A percentile compares a stretch with the other conserved stretches of the same genome.
These are phyloP conservation scores for Decorospora gaudefroyi DNA, from an alignment of 2,329 filamentous ascomycete species.

Conservation along the genomic window DNA sequence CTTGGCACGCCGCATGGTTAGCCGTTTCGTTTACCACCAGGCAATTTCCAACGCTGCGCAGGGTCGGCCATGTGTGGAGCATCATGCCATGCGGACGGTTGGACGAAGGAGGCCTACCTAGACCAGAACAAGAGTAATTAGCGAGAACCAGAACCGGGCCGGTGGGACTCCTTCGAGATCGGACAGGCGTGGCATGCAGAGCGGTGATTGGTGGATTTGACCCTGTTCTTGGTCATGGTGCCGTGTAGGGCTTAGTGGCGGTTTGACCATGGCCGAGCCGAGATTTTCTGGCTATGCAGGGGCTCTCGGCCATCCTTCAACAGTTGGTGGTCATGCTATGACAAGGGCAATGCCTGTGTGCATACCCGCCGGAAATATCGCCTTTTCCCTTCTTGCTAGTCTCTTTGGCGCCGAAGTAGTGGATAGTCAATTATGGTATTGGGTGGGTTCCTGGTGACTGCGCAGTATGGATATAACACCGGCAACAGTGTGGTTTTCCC, in stretches of 20 bases:
- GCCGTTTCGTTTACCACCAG: slow-evolving; percentile 36
- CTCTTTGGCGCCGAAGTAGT: no score
- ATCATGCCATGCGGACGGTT: slow-evolving; percentile 27
- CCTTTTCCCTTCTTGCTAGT: no score
- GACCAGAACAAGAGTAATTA: slow-evolving; percentile 8
- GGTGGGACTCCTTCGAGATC: slow-evolving; percentile 13
- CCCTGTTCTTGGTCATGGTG: slow-evolving; percentile 17
- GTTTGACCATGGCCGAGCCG: slow-evolving; percentile 15
- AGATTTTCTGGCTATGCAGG: slow-evolving; percentile 29
- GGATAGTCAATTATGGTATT: no score
- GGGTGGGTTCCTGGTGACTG: no score
- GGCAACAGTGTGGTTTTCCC: no score
- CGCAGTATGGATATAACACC: no score
- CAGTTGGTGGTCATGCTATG: slow-evolving; percentile 2
- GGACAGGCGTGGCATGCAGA: slow-evolving; percentile 17
- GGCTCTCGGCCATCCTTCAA: slow-evolving; percentile 10
- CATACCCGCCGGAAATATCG: no score
- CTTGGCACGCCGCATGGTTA: slow-evolving; percentile 24
- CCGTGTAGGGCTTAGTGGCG: slow-evolving; percentile 19
- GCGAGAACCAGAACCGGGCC: slow-evolving; percentile 9
- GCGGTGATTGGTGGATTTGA: slow-evolving; percentile 25
- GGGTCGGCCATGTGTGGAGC: slow-evolving; percentile 27
- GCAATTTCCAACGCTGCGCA: slow-evolving; percentile 24
- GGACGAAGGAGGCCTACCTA: slow-evolving; percentile 22
- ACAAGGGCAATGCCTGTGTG: not conserved